These are phyloP conservation scores for Friedmanniomyces endolithicus DNA, from an alignment of 495 filamentous ascomycete genomes.

Conservation along the genomic window DNA sequence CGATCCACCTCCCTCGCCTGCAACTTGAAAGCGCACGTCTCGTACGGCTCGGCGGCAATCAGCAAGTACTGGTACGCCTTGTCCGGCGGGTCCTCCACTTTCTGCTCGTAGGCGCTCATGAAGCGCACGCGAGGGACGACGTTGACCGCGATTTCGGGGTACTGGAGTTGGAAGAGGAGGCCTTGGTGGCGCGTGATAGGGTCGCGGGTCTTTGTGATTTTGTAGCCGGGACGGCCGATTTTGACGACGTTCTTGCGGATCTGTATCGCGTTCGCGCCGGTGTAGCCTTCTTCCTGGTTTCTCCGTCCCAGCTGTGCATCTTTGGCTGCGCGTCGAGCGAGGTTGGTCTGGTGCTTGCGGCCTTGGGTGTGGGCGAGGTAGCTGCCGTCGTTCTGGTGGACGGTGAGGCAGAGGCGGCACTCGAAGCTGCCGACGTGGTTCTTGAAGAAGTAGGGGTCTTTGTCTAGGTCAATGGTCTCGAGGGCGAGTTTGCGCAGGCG, in stretches of 20 bases:
- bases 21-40: conserved; percentile 92
- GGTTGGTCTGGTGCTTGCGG: conserved; percentile 97
- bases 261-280: conserved; percentile 52
- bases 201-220: conserved; percentile 91
- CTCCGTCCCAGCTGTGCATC: conserved; percentile 77
- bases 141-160: conserved; percentile 73
- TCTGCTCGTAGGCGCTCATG: conserved; percentile 96
- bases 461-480: conserved; percentile 97
- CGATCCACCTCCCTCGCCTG: conserved; percentile 91
- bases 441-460: conserved; percentile 99
- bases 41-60: conserved; percentile 93
- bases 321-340: conserved; percentile 86
- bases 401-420: conserved; percentile 91
- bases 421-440: conserved; percentile 98
- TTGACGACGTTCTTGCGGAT: conserved; percentile 85
- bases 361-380: conserved; percentile 99
- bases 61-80: conserved; percentile 89
- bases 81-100: conserved; percentile 88
- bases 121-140: conserved; percentile 75
- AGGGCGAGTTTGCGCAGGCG: conserved; percentile 95
- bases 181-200: conserved; percentile 82
- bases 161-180: conserved; percentile 87
- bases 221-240: conserved; percentile 94
- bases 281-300: conserved; percentile 45
- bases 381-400: conserved; percentile 99